Evolutionary conservation across 495 filamentous ascomycete genomes (phyloP), one percentile per base, ranked within the genome.

Genomic region (Letharia columbiana): DNA sequence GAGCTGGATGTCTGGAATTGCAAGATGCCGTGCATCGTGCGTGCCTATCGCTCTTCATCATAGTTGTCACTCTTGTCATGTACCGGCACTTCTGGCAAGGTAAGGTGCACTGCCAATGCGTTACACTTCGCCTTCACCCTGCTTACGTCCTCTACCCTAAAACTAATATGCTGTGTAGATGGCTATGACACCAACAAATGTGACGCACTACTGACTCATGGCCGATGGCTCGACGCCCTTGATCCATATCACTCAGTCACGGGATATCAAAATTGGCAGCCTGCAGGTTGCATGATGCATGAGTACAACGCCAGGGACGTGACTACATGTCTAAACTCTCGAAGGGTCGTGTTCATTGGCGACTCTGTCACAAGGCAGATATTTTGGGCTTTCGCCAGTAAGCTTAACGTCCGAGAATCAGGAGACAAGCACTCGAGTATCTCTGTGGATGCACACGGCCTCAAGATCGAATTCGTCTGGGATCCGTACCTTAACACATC

Each of bases 401-500:
- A 79, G 65, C 72, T 87, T 45, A 77, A 84, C 58, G 69, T 68
- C n/a, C 64, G 69, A 20, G 69, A 73, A 31, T 75, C 77, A 6
- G 68, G 76, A 6, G 70, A 75, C 15, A 79, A 76, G 66, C 81
- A 85, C 68, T 66, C 66, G 23, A 79, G 84, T 72, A 66, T 82
- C 12, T 49, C 57, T 3, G 13, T 66, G 12, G 67, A 71, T 2
- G 47, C 28, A 17, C 67, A 73, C 28, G 81, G 76, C 49, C 75
- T 80, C 31, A 75, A 49, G 33, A 42, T 87, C 28, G 76, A 84
- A 44, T 87, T 86, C 61, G 68, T 83, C 20, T 87, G 83, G 85
- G 84, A 88, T 72, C 84, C 85, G 4, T 87, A 76, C 73, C 73
- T 88, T 41, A 87, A 87, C 71, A 80, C 79, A 18, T 79, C 81